Conservation (phyloP, 2,329 filamentous ascomycete species). For the Penicillium sp. region DNA sequence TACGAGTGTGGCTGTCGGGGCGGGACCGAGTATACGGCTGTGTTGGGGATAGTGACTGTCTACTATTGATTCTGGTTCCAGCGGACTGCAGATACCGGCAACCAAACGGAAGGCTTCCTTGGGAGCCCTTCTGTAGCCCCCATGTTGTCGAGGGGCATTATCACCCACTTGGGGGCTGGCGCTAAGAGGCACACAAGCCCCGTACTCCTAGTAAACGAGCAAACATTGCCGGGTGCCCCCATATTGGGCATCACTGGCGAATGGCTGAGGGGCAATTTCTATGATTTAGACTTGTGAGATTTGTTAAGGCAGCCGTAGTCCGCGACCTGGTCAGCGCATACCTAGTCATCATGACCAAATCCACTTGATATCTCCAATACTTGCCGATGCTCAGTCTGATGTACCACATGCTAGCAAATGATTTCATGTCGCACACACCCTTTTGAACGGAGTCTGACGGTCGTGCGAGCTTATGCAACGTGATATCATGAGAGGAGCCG, state of each 20-base stretch:
- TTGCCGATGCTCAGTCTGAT: background rate
- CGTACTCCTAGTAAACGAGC: background rate
- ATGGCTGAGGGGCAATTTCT: background rate
- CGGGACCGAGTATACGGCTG: background rate
- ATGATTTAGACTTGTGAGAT: background rate
- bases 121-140: background rate
- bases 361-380: background rate
- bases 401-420: background rate
- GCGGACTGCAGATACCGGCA: background rate
- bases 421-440: background rate
- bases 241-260: background rate
- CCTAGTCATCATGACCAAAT: background rate
- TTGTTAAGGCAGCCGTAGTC: background rate
- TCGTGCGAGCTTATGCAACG: slow-evolving; percentile 12
- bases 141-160: background rate
- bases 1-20: background rate
- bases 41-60: background rate
- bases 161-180: background rate
- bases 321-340: background rate
- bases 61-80: background rate
- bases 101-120: slow-evolving; percentile 20
- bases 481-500: slow-evolving; percentile 21
- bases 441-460: background rate
- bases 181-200: background rate
- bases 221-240: background rate